Percentiles rank a stretch among this genome's conserved stretches.
These are phyloP conservation scores for Quillaja saponaria DNA, from an alignment of 306 rosid genomes.

Conservation along the genomic window DNA sequence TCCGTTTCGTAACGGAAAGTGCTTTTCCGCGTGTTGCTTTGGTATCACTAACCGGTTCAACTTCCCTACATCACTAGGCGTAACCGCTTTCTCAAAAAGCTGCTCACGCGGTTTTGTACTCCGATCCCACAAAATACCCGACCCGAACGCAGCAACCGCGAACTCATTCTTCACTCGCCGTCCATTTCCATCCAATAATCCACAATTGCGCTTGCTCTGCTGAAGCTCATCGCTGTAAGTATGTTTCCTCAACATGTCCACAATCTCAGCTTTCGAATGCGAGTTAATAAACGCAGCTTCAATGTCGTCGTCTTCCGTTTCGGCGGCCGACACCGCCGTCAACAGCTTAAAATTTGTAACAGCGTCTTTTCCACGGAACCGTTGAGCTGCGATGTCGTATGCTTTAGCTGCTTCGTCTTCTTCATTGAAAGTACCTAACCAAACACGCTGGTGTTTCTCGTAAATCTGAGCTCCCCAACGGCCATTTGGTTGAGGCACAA, in stretches of 20 bases:
- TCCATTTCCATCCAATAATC: conserved; percentile 33
- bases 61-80: conserved; percentile 96
- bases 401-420: conserved; percentile 89
- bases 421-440: conserved; percentile 94
- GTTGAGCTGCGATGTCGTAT: conserved; percentile 84
- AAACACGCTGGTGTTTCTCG: conserved; percentile 97
- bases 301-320: conserved; percentile 36
- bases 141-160: background rate
- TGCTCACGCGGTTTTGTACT: conserved; percentile 55
- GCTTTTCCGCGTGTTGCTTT: conserved; percentile 94
- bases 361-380: conserved; percentile 94
- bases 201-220: conserved; percentile 70
- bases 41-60: conserved; percentile 88
- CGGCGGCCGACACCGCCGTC: background rate
- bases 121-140: background rate
- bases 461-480: conserved; percentile 99
- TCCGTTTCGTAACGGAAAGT: conserved; percentile 68
- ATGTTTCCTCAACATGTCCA: conserved; percentile 95
- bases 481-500: conserved; percentile 97
- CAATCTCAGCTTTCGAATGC: conserved; percentile 88
- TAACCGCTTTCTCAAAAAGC: conserved; percentile 83
- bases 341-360: conserved; percentile 74
- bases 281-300: conserved; percentile 63
- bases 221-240: conserved; percentile 83
- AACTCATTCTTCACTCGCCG: background rate